Percentiles rank a stretch among this genome's conserved stretches.
Evolutionary conservation across 345 rosid species (phyloP).

Genomic region (Gossypium stocksii): DNA sequence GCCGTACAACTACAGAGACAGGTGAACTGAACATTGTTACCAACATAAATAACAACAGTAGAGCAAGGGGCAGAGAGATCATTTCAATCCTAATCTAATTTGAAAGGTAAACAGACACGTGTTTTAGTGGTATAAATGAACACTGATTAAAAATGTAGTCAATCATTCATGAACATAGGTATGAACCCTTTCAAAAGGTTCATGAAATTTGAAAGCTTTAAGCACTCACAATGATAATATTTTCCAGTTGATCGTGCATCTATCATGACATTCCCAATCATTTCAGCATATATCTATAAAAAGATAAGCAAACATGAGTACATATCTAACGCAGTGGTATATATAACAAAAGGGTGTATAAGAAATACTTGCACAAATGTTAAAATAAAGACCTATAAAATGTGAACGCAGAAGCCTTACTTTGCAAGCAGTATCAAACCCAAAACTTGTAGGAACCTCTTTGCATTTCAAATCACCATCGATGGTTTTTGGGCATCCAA

Average conservation of each 20-base stretch:
- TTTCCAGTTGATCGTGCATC: constrained; percentile 99
- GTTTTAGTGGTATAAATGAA: neutral
- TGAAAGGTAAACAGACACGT: neutral
- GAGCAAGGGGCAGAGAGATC: neutral
- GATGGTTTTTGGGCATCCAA: constrained; percentile 99
- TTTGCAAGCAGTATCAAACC: constrained; percentile 99
- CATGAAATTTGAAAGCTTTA: constrained; percentile 1
- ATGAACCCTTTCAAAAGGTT: neutral
- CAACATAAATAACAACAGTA: neutral
- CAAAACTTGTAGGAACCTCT: constrained; percentile 97
- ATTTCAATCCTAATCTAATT: neutral
- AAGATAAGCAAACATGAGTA: neutral
- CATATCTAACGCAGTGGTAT: neutral
- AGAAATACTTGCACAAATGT: neutral
- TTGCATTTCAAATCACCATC: constrained; percentile 99
- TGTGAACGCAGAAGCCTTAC: constrained; percentile 29
- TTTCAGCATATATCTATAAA: constrained; percentile 87
- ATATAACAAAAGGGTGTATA: neutral
- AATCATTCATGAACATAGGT: neutral
- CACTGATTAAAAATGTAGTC: neutral
- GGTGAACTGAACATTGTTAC: neutral
- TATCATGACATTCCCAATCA: constrained; percentile 98
- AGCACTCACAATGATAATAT: constrained; percentile 88
- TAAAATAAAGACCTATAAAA: neutral
- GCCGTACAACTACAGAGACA: constrained; percentile 71